Percentiles rank a stretch among this genome's conserved stretches.
These are phyloP conservation scores for Thymus mandschuricus DNA, from an alignment of 257 asterid genomes.

Conservation along the genomic window DNA sequence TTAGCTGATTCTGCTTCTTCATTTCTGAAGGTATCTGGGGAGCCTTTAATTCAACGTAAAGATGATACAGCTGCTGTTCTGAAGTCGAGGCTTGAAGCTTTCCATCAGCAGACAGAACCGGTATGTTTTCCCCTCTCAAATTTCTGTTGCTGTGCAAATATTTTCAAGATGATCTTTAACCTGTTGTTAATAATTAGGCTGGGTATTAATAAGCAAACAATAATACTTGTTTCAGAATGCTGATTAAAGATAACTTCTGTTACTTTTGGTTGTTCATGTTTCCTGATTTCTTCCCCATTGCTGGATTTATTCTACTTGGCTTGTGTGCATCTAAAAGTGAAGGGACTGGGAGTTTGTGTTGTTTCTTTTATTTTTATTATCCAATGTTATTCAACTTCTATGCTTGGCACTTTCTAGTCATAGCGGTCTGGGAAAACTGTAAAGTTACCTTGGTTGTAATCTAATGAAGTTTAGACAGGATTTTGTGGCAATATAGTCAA, in stretches of 20 bases:
- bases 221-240: slow-evolving; percentile 9
- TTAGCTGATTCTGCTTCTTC: slow-evolving; percentile 30
- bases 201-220: slow-evolving; percentile 5
- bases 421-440: background rate
- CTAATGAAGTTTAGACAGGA: too few species aligned
- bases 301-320: background rate
- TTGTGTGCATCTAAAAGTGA: background rate
- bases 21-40: slow-evolving; percentile 68
- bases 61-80: slow-evolving; percentile 94
- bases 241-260: background rate
- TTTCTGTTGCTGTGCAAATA: background rate
- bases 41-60: slow-evolving; percentile 88
- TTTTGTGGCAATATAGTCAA: too few species aligned
- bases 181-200: background rate
- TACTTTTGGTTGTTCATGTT: background rate
- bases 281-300: background rate
- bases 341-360: slow-evolving; percentile 2
- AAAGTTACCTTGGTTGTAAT: too few species aligned
- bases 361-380: background rate
- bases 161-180: slow-evolving; percentile 4
- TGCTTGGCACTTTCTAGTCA: background rate
- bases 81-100: slow-evolving; percentile 91
- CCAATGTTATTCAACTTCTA: background rate
- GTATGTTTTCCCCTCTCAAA: slow-evolving; percentile 40
- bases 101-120: slow-evolving; percentile 91